A percentile compares a stretch with the other conserved stretches of the same genome.
These are phyloP conservation scores for Pyrus communis DNA, from an alignment of 306 rosid species.

Conservation along the genomic window DNA sequence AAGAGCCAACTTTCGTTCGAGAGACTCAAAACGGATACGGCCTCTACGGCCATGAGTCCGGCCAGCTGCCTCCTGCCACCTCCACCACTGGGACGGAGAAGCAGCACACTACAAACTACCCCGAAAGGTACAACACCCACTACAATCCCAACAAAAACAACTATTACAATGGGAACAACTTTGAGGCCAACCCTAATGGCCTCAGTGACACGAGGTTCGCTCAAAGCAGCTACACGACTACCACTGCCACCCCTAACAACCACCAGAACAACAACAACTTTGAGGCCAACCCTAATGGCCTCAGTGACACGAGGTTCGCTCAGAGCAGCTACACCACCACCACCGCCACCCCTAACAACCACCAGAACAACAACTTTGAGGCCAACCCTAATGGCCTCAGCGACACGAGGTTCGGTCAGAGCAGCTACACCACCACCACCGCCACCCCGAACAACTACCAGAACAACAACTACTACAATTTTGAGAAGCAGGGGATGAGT, in stretches of 20 bases:
- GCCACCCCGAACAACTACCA: conserved; percentile 19
- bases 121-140: conserved; percentile 22
- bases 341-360: conserved; percentile 23
- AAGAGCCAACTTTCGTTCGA: conserved; percentile 55
- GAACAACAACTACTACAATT: conserved; percentile 26
- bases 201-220: conserved; percentile 21
- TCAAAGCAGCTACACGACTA: conserved; percentile 29
- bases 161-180: conserved; percentile 9
- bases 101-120: conserved; percentile 15
- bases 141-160: conserved; percentile 18
- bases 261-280: conserved; percentile 6
- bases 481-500: conserved; percentile 75
- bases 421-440: conserved; percentile 29
- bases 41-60: conserved; percentile 73
- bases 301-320: conserved; percentile 21
- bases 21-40: conserved; percentile 67
- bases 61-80: conserved; percentile 40
- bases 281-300: neutral
- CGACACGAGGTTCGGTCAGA: conserved; percentile 25
- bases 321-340: conserved; percentile 30
- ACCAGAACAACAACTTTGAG: conserved; percentile 8
- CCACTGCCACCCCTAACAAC: conserved; percentile 22
- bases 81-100: conserved; percentile 19
- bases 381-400: neutral
- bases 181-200: neutral